Evolutionary conservation across 345 rosid species (phyloP).

Genomic region (Eutrema yunnanense): DNA sequence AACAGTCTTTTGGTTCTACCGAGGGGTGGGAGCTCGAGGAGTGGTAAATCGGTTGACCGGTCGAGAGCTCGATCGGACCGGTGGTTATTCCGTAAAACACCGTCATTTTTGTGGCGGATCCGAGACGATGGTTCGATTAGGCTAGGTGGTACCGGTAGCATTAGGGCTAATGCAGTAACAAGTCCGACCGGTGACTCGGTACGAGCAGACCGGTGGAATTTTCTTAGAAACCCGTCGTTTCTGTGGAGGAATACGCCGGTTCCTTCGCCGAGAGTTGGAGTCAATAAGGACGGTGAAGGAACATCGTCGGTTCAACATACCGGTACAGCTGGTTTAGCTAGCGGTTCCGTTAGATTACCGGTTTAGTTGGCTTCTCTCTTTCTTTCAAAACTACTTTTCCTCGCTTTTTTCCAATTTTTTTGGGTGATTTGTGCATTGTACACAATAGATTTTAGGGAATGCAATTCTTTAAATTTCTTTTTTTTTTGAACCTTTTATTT

Average conservation of each 20-base stretch:
- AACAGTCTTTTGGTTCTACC: conserved; percentile 52
- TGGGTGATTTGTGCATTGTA: too few relatives aligned
- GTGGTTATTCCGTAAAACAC: conserved; percentile 29
- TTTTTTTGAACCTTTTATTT: too few relatives aligned
- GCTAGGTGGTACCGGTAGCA: conserved; percentile 17
- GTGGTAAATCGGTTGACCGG: conserved; percentile 27
- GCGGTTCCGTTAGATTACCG: conserved; percentile 40
- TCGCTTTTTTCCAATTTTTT: background rate
- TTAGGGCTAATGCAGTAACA: background rate
- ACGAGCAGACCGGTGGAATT: conserved; percentile 54
- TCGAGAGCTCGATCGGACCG: conserved; percentile 20
- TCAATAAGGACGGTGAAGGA: conserved; percentile 27
- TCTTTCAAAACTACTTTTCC: background rate
- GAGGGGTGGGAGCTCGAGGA: conserved; percentile 45
- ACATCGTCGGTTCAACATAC: conserved; percentile 20
- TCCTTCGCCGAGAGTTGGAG: conserved; percentile 41
- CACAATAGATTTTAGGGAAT: too few relatives aligned
- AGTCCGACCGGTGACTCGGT: conserved; percentile 25
- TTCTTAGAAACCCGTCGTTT: conserved; percentile 41
- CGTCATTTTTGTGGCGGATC: conserved; percentile 27
- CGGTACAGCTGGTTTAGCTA: conserved; percentile 8
- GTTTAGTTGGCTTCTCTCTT: conserved; percentile 30
- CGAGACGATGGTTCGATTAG: conserved; percentile 29
- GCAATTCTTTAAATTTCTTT: too few relatives aligned
- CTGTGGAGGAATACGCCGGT: conserved; percentile 42